These are phyloP conservation scores for Plasmodium fragile DNA, from an alignment of 169 alveolate species.

Conservation along the genomic window DNA sequence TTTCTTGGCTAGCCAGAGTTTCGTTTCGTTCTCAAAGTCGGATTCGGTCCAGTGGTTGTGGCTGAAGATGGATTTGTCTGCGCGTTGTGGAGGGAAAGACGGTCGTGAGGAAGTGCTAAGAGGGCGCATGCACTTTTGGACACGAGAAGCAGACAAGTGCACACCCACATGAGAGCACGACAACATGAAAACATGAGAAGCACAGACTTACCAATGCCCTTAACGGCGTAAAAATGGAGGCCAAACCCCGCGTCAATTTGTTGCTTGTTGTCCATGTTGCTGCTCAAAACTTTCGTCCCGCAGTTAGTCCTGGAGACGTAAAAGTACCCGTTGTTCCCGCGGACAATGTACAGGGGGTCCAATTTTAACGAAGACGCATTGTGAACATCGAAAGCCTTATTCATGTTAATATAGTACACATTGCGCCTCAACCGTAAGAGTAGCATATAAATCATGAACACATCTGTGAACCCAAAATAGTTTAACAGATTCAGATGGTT, in stretches of 20 bases:
- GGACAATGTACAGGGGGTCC: constrained; percentile 26
- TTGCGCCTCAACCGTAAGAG: not conserved
- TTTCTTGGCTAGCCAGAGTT: constrained; percentile 12
- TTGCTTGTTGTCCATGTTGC: not conserved
- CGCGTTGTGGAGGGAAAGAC: not conserved
- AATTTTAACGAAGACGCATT: not conserved
- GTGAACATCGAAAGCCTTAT: constrained; percentile 27
- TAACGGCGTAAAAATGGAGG: constrained; percentile 4
- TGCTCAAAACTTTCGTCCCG: constrained; percentile 5
- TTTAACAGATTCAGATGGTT: constrained; percentile 42
- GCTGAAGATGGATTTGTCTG: constrained; percentile 29
- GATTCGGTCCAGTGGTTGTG: not conserved
- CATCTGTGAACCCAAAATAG: constrained; percentile 65
- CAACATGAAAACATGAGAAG: not conserved
- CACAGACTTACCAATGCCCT: constrained; percentile 14
- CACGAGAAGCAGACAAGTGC: not conserved
- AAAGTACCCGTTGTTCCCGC: constrained; percentile 15
- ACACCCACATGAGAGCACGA: not conserved
- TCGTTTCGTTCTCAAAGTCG: constrained; percentile 20
- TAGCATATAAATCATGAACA: constrained; percentile 31
- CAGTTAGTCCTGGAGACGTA: not conserved
- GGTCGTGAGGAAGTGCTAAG: not conserved
- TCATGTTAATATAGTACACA: constrained; percentile 32
- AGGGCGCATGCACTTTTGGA: not conserved
- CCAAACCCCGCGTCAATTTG: constrained; percentile 53